These are phyloP conservation scores for Rosa chinensis DNA, from an alignment of 306 rosid genomes.

Conservation along the genomic window DNA sequence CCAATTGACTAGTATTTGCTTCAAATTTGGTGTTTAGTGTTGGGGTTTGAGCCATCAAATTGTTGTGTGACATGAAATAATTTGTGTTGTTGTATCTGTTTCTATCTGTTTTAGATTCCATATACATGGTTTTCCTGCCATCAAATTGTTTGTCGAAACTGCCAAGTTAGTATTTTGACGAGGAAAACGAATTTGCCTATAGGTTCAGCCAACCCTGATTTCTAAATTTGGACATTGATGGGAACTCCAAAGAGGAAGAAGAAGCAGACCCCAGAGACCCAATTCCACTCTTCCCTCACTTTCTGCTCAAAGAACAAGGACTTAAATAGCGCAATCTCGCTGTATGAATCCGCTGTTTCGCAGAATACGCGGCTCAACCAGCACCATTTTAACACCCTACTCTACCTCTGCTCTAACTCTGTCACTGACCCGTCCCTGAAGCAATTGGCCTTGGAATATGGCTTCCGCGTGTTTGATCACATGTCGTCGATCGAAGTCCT, in stretches of 20 bases:
- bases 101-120: too few relatives aligned
- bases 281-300: slow-evolving; percentile 65
- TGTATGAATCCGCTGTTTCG: slow-evolving; percentile 48
- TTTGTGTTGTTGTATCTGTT: too few relatives aligned
- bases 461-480: slow-evolving; percentile 63
- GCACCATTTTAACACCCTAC: slow-evolving; percentile 74
- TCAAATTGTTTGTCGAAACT: too few relatives aligned
- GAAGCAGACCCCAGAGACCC: slow-evolving; percentile 44
- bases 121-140: too few relatives aligned
- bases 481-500: slow-evolving; percentile 38
- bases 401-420: slow-evolving; percentile 73
- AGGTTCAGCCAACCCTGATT: background rate
- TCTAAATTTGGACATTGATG: slow-evolving; percentile 25
- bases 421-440: slow-evolving; percentile 50
- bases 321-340: slow-evolving; percentile 49
- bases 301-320: slow-evolving; percentile 65
- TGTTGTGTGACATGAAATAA: too few relatives aligned
- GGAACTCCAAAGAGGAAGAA: slow-evolving; percentile 47
- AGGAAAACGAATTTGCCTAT: background rate
- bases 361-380: slow-evolving; percentile 46
- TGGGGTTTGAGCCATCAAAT: too few relatives aligned
- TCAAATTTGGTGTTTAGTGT: too few relatives aligned
- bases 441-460: slow-evolving; percentile 42
- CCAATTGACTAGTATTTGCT: too few relatives aligned
- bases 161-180: too few relatives aligned